Conservation (phyloP, 2,329 filamentous ascomycete genomes). For the Talaromyces sp. region DNA sequence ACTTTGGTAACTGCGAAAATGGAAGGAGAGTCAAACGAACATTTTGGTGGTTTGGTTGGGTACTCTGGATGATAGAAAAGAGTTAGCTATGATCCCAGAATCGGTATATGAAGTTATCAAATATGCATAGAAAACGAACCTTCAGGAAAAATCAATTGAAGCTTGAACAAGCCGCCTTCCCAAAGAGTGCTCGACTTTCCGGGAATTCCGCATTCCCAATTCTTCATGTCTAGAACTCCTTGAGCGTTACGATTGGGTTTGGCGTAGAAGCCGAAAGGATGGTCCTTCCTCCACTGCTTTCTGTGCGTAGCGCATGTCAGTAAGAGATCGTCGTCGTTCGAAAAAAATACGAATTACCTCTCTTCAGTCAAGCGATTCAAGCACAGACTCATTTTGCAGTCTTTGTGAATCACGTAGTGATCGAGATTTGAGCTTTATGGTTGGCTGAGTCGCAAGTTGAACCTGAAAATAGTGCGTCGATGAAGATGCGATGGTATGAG, state of each 20-base stretch:
- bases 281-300: conserved; percentile 95
- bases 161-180: conserved; percentile 96
- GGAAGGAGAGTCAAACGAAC: conserved; percentile 54
- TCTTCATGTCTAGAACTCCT: conserved; percentile 85
- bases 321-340: neutral
- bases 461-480: neutral
- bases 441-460: neutral
- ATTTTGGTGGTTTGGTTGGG: conserved; percentile 97
- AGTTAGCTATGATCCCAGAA: conserved; percentile 18
- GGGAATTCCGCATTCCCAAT: conserved; percentile 94
- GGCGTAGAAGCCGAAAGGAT: conserved; percentile 96
- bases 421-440: neutral
- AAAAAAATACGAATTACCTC: conserved; percentile 2
- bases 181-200: conserved; percentile 96
- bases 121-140: conserved; percentile 55
- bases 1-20: neutral
- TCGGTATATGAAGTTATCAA: neutral
- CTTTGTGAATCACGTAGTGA: neutral
- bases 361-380: conserved; percentile 18
- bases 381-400: conserved; percentile 15
- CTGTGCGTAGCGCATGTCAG: conserved; percentile 46
- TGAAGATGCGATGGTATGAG: neutral
- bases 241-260: conserved; percentile 76
- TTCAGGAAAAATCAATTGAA: conserved; percentile 89
- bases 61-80: conserved; percentile 63